These are phyloP conservation scores for Rhodotorula paludigena DNA, from an alignment of 768 basidiomycete genomes.

Conservation along the genomic window DNA sequence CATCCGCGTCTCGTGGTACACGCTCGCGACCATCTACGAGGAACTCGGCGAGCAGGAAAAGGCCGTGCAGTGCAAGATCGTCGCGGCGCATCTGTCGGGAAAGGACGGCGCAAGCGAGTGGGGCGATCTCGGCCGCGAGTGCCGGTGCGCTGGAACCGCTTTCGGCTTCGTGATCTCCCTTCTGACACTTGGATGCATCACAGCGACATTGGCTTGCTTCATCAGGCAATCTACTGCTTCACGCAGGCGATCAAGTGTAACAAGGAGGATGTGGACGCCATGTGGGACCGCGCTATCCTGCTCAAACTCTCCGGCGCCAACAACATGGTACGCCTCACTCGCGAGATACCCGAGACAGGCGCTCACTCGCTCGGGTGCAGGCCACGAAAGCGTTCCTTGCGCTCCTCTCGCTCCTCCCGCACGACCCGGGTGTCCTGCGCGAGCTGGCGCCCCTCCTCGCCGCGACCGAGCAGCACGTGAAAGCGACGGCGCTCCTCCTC, in stretches of 20 bases:
- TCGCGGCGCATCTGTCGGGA: slow-evolving; percentile 80
- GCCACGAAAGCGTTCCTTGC: slow-evolving; percentile 62
- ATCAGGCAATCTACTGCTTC: slow-evolving; percentile 89
- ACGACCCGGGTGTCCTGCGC: slow-evolving; percentile 70
- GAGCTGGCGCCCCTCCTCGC: slow-evolving; percentile 73
- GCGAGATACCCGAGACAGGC: not conserved
- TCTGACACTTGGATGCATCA: not conserved
- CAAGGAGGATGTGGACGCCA: slow-evolving; percentile 72
- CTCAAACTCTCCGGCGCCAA: slow-evolving; percentile 70
- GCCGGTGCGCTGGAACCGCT: slow-evolving; percentile 55
- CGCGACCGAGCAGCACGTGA: slow-evolving; percentile 62
- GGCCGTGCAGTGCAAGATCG: slow-evolving; percentile 74
- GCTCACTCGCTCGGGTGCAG: slow-evolving; percentile 44
- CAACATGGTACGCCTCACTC: slow-evolving; percentile 54
- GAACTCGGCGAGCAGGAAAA: slow-evolving; percentile 65
- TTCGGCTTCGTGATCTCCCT: not conserved
- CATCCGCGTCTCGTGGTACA: slow-evolving; percentile 75
- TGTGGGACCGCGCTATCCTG: slow-evolving; percentile 82
- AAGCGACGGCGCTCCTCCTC: slow-evolving; percentile 65
- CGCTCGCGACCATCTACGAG: slow-evolving; percentile 75
- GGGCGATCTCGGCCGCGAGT: slow-evolving; percentile 71
- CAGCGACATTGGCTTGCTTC: slow-evolving; percentile 66
- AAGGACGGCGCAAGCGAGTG: slow-evolving; percentile 69
- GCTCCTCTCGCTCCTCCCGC: slow-evolving; percentile 69
- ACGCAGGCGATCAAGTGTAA: slow-evolving; percentile 73